Evolutionary conservation across 768 basidiomycete species (phyloP).

Genomic region (Leccinum barrowsii): DNA sequence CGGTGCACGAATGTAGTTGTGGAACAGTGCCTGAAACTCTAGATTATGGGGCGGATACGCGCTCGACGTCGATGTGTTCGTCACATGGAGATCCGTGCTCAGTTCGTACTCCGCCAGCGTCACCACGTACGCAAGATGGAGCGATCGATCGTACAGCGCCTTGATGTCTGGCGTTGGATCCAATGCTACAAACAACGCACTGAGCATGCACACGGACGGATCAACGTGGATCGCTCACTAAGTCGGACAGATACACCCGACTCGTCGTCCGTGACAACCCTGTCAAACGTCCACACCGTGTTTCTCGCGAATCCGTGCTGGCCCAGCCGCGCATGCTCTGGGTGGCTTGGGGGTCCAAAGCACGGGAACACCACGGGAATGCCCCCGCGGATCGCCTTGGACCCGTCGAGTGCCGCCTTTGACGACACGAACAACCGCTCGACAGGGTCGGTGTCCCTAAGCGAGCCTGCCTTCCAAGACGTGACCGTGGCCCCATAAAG

Average conservation of each 20-base stretch:
- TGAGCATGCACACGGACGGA: not conserved
- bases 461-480: conserved; percentile 71
- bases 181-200: conserved; percentile 44
- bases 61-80: conserved; percentile 55
- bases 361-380: conserved; percentile 75
- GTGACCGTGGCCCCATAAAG: conserved; percentile 84
- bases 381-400: conserved; percentile 66
- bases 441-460: conserved; percentile 31
- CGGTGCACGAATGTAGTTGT: conserved; percentile 80
- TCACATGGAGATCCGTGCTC: conserved; percentile 76
- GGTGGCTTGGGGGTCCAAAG: conserved; percentile 81
- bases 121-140: conserved; percentile 78
- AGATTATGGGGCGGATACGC: conserved; percentile 42
- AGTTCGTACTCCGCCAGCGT: conserved; percentile 72
- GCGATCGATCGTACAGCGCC: conserved; percentile 57
- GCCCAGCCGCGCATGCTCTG: conserved; percentile 61
- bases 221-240: conserved; percentile 43
- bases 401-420: conserved; percentile 76
- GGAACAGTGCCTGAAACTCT: conserved; percentile 90
- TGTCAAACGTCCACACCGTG: conserved; percentile 66
- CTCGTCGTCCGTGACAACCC: conserved; percentile 61
- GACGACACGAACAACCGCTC: conserved; percentile 83
- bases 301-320: conserved; percentile 95
- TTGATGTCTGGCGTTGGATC: conserved; percentile 57
- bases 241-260: conserved; percentile 74